Percentiles rank a stretch among this genome's conserved stretches.
Conservation (phyloP, 495 filamentous ascomycete genomes). For the Aspergillus panamensis region DNA sequence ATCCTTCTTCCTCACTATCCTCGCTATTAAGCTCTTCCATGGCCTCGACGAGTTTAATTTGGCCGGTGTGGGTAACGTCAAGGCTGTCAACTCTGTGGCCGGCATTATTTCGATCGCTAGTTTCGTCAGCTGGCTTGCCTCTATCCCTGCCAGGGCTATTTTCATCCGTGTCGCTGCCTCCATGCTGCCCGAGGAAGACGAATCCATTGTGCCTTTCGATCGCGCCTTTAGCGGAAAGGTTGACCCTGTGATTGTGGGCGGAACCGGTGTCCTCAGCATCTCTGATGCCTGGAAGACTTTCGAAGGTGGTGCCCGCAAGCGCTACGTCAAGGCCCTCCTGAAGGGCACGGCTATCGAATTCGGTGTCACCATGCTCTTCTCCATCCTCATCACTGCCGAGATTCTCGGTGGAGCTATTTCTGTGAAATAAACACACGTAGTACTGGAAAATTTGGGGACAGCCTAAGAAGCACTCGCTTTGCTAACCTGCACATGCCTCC, state of each 20-base stretch:
- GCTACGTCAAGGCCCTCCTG: slow-evolving; percentile 63
- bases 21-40: slow-evolving; percentile 28
- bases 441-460: no score
- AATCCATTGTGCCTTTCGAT: slow-evolving; percentile 76
- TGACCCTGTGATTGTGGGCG: slow-evolving; percentile 59
- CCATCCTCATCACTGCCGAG: slow-evolving; percentile 34
- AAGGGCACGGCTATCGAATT: slow-evolving; percentile 59
- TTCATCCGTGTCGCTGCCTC: slow-evolving; percentile 69
- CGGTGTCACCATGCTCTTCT: slow-evolving; percentile 41
- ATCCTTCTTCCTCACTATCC: slow-evolving; percentile 39
- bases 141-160: slow-evolving; percentile 60
- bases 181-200: slow-evolving; percentile 63
- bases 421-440: not conserved
- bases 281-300: slow-evolving; percentile 71
- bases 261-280: slow-evolving; percentile 63
- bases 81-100: slow-evolving; percentile 29
- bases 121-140: slow-evolving; percentile 45
- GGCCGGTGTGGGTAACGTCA: slow-evolving; percentile 10
- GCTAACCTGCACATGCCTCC: no score
- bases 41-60: slow-evolving; percentile 28
- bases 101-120: slow-evolving; percentile 33
- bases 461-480: not conserved
- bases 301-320: slow-evolving; percentile 57
- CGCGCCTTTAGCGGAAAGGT: slow-evolving; percentile 61
- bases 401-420: slow-evolving; percentile 26